Base-by-base conservation (phyloP, 2,329 filamentous ascomycete genomes). In the Trichoderma sp. region DNA sequence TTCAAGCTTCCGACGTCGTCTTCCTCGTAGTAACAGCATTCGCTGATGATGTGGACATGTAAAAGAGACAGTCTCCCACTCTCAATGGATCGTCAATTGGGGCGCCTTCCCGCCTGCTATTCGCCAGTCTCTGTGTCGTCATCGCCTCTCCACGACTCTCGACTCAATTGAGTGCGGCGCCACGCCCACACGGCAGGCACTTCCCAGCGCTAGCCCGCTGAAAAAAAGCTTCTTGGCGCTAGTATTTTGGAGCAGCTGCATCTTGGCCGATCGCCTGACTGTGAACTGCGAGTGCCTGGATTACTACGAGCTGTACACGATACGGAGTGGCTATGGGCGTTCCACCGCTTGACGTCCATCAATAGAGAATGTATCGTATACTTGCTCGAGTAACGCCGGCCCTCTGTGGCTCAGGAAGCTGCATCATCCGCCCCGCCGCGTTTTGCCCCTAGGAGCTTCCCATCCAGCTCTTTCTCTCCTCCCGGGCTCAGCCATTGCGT, bases 111-210 rank as follows among this genome's bases (percentile, higher is more conserved):
- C 51, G 13, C 26, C 13, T 54, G 55, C 39, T 8, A 14, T 37
- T 37, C 43, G 24, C 51, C 30, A 13, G 16, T 43, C 16, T 34
- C 18, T 37, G 71, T 72, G 72, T 73, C 72, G 72, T 73, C 72
- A 73, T 73, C 64, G 51, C 64, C 43, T 56, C 68, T 67, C 67
- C 71, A 66, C 67, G 59, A 61, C 39, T 46, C 32, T 18, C 32
- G 34, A 24, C 34, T 37, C 39, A 66, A 58, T 39, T 51, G 56
- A 34, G 34, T 26, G 34, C 56, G 26, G 55, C 55, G 55, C 55
- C 55, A 58, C 55, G 18, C 10, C 55, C 30, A 37, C 55, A 24
- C 55, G 30, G 55, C 32, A 55, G 18, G 30, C 55, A 32, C 18
- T 49, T 24, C 46, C 34, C 14, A 43, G 51, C 51, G 34, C 49